These are phyloP conservation scores for Lasiodiplodia hormozganensis DNA, from an alignment of 2,329 filamentous ascomycete genomes.

Conservation along the genomic window DNA sequence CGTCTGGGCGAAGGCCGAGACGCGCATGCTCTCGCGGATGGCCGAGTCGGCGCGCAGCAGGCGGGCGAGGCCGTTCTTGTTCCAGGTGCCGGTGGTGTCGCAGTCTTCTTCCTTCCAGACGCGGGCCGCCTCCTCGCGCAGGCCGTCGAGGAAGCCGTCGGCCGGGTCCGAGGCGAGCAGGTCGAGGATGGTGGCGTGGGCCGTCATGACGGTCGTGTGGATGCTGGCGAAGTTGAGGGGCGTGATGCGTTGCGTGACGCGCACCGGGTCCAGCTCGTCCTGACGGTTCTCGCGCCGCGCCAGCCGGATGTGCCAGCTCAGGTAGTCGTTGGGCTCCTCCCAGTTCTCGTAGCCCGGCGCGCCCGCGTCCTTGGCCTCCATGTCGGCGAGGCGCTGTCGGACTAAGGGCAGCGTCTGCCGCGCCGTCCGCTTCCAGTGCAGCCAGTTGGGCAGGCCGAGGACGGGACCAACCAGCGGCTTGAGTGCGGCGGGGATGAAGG, in stretches of 20 bases:
- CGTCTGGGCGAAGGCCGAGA: slow-evolving; percentile 35
- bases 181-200: slow-evolving; percentile 45
- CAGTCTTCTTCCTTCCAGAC: background rate
- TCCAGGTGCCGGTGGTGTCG: slow-evolving; percentile 29
- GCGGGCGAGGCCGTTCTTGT: slow-evolving; percentile 35
- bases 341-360: slow-evolving; percentile 52
- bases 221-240: slow-evolving; percentile 66
- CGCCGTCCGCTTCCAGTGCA: slow-evolving; percentile 55
- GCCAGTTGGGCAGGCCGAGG: slow-evolving; percentile 54
- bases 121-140: slow-evolving; percentile 9
- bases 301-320: slow-evolving; percentile 64
- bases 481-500: slow-evolving; percentile 56
- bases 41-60: slow-evolving; percentile 39
- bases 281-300: slow-evolving; percentile 54
- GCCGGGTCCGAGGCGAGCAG: slow-evolving; percentile 31
- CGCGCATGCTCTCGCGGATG: slow-evolving; percentile 42
- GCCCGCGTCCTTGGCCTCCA: slow-evolving; percentile 50
- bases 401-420: slow-evolving; percentile 57
- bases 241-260: slow-evolving; percentile 60
- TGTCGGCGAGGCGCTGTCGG: slow-evolving; percentile 55
- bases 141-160: slow-evolving; percentile 32
- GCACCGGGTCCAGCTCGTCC: slow-evolving; percentile 55
- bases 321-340: slow-evolving; percentile 61
- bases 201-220: slow-evolving; percentile 63
- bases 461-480: slow-evolving; percentile 59